These are phyloP conservation scores for Trichosporon sp. DNA, from an alignment of 1,284 basidiomycete species.

Conservation along the genomic window DNA sequence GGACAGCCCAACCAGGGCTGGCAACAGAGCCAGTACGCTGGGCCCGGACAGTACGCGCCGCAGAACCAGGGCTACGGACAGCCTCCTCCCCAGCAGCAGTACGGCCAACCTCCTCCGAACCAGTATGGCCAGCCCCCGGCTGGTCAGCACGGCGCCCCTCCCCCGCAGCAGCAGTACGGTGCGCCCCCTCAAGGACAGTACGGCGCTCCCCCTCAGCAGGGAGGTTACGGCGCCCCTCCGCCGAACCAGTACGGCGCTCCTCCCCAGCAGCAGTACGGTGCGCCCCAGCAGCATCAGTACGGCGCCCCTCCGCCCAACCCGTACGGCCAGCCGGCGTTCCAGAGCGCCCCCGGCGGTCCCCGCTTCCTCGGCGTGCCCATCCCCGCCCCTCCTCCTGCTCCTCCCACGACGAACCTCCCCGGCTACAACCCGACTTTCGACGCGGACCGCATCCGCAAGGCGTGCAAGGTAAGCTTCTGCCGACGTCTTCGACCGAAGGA, in stretches of 20 bases:
- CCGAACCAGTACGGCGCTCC: conserved; percentile 27
- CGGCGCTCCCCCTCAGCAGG: conserved; percentile 23
- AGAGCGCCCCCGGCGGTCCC: conserved; percentile 32
- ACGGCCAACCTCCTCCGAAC: conserved; percentile 15
- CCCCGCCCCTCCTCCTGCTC: conserved; percentile 52
- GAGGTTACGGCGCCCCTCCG: conserved; percentile 31
- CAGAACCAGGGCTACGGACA: conserved; percentile 26
- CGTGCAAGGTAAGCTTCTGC: conserved; percentile 49
- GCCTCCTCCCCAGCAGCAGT: conserved; percentile 16
- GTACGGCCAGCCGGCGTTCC: conserved; percentile 23
- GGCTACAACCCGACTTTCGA: conserved; percentile 56
- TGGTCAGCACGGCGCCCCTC: conserved; percentile 28
- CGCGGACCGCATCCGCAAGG: conserved; percentile 54
- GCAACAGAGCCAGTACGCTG: conserved; percentile 24
- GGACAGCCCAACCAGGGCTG: conserved; percentile 30
- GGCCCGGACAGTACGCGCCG: conserved; percentile 23
- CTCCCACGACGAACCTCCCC: conserved; percentile 42
- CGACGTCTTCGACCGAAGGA: too few relatives aligned
- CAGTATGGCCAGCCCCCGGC: conserved; percentile 30
- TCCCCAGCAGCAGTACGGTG: conserved; percentile 31
- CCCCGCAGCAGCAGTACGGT: conserved; percentile 30
- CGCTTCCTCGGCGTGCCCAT: conserved; percentile 50
- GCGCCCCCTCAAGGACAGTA: conserved; percentile 26
- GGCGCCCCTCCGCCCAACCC: conserved; percentile 29
- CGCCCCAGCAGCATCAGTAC: conserved; percentile 30